These are phyloP conservation scores for Lipomyces chichibuensis DNA, from an alignment of 805 yeast genomes.

Conservation along the genomic window DNA sequence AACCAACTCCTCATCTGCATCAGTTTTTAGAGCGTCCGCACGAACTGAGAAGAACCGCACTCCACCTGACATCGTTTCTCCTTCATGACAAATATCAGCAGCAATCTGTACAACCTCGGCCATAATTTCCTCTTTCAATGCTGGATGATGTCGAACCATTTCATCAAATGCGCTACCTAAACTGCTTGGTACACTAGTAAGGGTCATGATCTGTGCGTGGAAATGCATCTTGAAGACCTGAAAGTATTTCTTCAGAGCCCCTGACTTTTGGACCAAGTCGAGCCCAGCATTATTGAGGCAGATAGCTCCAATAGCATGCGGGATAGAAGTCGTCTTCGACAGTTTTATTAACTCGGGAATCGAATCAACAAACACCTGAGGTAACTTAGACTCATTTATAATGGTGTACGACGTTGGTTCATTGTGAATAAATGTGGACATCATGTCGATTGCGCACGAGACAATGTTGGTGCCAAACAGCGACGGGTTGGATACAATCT, in stretches of 20 bases:
- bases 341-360: constrained; percentile 58
- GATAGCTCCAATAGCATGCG: constrained; percentile 80
- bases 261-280: constrained; percentile 51
- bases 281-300: constrained; percentile 77
- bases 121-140: constrained; percentile 61
- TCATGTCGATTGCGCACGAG: constrained; percentile 62
- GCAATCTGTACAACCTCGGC: constrained; percentile 43
- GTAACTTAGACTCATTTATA: constrained; percentile 73
- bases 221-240: constrained; percentile 53
- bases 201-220: constrained; percentile 58
- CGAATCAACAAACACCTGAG: constrained; percentile 63
- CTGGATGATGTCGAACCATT: constrained; percentile 79
- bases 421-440: constrained; percentile 74
- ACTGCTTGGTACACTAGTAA: constrained; percentile 56
- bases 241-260: constrained; percentile 52
- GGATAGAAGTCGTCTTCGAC: constrained; percentile 60
- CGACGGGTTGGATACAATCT: constrained; percentile 57
- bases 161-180: constrained; percentile 77
- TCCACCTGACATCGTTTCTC: constrained; percentile 27
- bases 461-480: constrained; percentile 70
- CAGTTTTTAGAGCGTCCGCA: constrained; percentile 28
- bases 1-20: constrained; percentile 32
- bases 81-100: constrained; percentile 17
- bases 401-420: constrained; percentile 89
- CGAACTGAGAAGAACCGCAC: constrained; percentile 32